A percentile compares a stretch with the other conserved stretches of the same genome.
Conservation (phyloP, 2,329 filamentous ascomycete genomes). For the Aureobasidium subglaciale region DNA sequence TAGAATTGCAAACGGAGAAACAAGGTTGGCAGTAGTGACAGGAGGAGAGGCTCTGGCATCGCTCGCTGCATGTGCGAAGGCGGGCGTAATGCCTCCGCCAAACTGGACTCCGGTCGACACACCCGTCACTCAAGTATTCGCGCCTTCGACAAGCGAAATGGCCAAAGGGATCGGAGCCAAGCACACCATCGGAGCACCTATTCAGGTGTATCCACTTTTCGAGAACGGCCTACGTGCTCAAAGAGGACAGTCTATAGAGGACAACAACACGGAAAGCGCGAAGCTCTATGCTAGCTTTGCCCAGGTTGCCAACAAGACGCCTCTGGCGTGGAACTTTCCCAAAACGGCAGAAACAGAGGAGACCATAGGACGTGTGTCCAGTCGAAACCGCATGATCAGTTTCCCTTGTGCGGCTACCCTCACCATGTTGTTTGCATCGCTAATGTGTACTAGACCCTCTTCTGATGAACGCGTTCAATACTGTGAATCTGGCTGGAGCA, state of each 20-base stretch:
- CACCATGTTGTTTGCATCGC: background rate
- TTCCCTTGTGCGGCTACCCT: slow-evolving; percentile 47
- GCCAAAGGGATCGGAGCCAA: slow-evolving; percentile 46
- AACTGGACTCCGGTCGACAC: slow-evolving; percentile 50
- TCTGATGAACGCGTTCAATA: slow-evolving; percentile 67
- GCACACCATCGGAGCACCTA: slow-evolving; percentile 55
- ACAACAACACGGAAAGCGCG: slow-evolving; percentile 55
- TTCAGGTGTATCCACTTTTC: slow-evolving; percentile 62
- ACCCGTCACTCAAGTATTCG: slow-evolving; percentile 42
- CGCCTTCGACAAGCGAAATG: slow-evolving; percentile 41
- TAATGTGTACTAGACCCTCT: slow-evolving; percentile 49
- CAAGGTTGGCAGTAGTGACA: slow-evolving; percentile 51
- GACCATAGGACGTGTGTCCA: slow-evolving; percentile 47
- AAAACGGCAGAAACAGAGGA: slow-evolving; percentile 39
- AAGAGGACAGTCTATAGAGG: slow-evolving; percentile 44
- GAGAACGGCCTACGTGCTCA: slow-evolving; percentile 57
- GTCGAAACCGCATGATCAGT: slow-evolving; percentile 61
- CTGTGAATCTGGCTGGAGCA: slow-evolving; percentile 56
- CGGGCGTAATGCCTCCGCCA: slow-evolving; percentile 49
- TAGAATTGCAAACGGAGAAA: slow-evolving; percentile 47
- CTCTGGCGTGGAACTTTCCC: slow-evolving; percentile 53
- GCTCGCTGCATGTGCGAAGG: slow-evolving; percentile 45
- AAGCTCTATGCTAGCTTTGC: slow-evolving; percentile 56
- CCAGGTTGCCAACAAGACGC: slow-evolving; percentile 46
- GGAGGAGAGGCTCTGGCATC: slow-evolving; percentile 61